These are phyloP conservation scores for Lipomyces lipofer DNA, from an alignment of 805 yeast species.

Conservation along the genomic window DNA sequence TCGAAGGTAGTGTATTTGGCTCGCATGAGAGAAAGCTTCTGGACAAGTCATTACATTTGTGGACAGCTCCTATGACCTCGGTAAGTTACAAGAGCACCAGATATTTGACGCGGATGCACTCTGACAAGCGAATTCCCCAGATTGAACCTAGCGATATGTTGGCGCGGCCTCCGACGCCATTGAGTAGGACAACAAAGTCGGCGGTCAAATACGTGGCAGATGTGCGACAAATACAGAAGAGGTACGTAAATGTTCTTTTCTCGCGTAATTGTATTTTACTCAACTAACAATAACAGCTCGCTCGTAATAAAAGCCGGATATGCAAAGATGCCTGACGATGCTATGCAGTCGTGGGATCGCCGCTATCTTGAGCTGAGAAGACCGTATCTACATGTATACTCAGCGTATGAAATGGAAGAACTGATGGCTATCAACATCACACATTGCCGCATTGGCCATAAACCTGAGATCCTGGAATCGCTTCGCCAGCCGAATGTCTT, in stretches of 20 bases:
- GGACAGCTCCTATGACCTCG: no score
- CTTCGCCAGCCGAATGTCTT: conserved; percentile 20
- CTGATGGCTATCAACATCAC: conserved; percentile 20
- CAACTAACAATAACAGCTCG: neutral
- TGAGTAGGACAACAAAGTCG: no score
- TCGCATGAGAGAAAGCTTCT: conserved; percentile 4
- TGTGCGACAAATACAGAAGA: conserved; percentile 22
- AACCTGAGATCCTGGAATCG: conserved; percentile 21
- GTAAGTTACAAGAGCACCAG: neutral
- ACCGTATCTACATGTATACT: conserved; percentile 24
- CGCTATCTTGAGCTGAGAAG: conserved; percentile 27
- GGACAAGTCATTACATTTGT: neutral
- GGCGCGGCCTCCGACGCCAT: no score
- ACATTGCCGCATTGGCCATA: conserved; percentile 21
- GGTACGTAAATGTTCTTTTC: conserved; percentile 4
- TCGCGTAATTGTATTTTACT: neutral
- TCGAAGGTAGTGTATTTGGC: neutral
- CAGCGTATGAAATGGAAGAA: conserved; percentile 13
- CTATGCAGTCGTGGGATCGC: conserved; percentile 24
- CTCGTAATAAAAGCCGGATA: conserved; percentile 14
- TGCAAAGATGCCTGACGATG: conserved; percentile 22
- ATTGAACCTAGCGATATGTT: no score
- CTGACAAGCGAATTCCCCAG: no score
- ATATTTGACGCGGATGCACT: no score
- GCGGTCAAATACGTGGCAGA: conserved; percentile 22